phyloP scores from a whole-genome alignment of 108 stramenopile species.

The Aurantiochytrium sp. region DNA sequence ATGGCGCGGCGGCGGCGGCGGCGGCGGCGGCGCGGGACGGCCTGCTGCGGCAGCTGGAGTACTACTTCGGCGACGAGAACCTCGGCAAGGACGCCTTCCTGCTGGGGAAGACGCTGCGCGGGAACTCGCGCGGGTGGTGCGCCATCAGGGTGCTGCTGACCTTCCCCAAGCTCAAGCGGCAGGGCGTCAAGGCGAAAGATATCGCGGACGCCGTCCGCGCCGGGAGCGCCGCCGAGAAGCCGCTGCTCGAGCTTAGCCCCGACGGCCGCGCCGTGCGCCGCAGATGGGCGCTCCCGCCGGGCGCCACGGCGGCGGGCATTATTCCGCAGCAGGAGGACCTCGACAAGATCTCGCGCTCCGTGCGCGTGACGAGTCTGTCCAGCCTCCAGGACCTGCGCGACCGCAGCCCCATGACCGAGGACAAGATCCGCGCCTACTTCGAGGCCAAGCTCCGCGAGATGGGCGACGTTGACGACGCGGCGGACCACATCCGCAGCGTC shows the following conservation, averaged over 20 bases:
- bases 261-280: neutral
- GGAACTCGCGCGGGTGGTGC: neutral
- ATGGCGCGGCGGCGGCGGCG: too few relatives aligned
- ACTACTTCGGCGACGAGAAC: conserved; percentile 15
- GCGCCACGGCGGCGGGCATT: neutral
- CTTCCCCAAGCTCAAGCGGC: neutral
- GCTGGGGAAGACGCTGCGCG: neutral
- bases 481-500: too few relatives aligned
- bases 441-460: neutral
- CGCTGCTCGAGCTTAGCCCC: neutral
- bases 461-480: neutral
- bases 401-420: neutral
- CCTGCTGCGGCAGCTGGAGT: neutral
- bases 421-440: neutral
- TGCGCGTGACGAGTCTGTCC: neutral
- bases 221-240: neutral
- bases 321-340: neutral
- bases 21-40: neutral
- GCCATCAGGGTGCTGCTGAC: neutral
- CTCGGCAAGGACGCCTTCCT: neutral
- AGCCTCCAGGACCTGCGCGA: neutral
- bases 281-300: neutral
- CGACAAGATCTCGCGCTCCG: neutral
- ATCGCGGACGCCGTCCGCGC: neutral
- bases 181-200: neutral